Conservation (phyloP, 2,329 filamentous ascomycete genomes). For the Karstenula rhodostoma region DNA sequence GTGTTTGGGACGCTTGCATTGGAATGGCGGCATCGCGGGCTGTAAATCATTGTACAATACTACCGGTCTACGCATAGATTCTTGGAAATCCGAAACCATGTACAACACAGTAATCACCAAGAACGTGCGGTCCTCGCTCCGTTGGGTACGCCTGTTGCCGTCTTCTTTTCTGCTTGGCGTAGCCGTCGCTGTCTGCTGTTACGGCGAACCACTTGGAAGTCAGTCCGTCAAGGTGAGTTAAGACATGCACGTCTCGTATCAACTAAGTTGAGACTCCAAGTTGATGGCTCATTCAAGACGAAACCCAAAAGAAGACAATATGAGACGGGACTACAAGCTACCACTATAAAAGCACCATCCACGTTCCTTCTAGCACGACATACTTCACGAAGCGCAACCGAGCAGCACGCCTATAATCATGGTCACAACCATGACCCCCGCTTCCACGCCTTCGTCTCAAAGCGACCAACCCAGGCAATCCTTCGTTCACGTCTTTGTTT, state of each 20-base stretch:
- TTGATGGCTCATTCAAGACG: background rate
- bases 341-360: background rate
- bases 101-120: background rate
- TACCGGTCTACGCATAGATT: background rate
- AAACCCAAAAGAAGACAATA: background rate
- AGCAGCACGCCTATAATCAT: no score
- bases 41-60: constrained; percentile 10
- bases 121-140: background rate
- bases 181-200: background rate
- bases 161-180: background rate
- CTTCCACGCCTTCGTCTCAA: no score
- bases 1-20: background rate
- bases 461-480: no score
- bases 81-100: background rate
- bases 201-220: background rate
- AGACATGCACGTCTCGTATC: background rate
- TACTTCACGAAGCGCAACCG: no score
- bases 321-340: background rate
- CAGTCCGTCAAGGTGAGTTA: background rate
- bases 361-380: background rate
- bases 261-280: background rate
- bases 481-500: no score
- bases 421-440: no score
- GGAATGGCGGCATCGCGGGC: background rate
- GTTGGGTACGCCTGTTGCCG: background rate